A percentile compares a stretch with the other conserved stretches of the same genome.
Conservation (phyloP, 139 green algal genomes). For the Chlamydomonas schloesseri region DNA sequence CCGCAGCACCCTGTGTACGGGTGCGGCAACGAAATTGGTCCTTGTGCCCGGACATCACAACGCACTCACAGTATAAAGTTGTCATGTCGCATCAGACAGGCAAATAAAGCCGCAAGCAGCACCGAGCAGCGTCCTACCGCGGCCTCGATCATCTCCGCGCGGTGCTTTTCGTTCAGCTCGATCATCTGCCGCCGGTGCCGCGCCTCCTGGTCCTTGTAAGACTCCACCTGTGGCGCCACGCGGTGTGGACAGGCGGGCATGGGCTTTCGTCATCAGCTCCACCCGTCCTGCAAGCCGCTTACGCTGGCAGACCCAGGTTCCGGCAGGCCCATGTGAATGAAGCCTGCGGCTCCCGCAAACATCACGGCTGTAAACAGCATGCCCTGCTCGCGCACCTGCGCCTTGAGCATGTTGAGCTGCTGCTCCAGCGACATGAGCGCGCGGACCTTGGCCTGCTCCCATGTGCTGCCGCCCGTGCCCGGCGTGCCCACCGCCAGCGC, state of each 20-base stretch:
- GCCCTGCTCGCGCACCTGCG: constrained; percentile 26
- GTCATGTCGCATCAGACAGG: no score
- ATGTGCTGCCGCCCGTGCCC: constrained; percentile 28
- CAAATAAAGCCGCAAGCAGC: no score
- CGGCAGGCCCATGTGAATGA: no score
- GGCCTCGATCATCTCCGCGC: constrained; percentile 24
- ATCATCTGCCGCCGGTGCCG: constrained; percentile 33
- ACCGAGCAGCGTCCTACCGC: not conserved
- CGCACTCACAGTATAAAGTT: no score
- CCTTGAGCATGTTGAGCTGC: constrained; percentile 29
- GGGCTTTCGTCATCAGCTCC: no score
- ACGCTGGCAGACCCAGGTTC: no score
- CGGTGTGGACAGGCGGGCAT: not conserved
- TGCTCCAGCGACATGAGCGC: constrained; percentile 50
- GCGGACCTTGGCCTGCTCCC: constrained; percentile 41
- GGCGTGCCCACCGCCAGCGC: constrained; percentile 12
- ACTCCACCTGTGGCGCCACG: not conserved
- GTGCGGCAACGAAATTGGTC: no score
- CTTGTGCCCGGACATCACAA: no score
- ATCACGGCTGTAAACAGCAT: no score
- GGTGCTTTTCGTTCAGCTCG: constrained; percentile 38
- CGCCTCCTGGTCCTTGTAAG: constrained; percentile 23
- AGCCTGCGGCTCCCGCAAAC: no score
- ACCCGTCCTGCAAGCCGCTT: no score
- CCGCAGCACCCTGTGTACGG: constrained; percentile 42